phyloP scores from a whole-genome alignment of 345 rosid genomes.

The Moringa oleifera region DNA sequence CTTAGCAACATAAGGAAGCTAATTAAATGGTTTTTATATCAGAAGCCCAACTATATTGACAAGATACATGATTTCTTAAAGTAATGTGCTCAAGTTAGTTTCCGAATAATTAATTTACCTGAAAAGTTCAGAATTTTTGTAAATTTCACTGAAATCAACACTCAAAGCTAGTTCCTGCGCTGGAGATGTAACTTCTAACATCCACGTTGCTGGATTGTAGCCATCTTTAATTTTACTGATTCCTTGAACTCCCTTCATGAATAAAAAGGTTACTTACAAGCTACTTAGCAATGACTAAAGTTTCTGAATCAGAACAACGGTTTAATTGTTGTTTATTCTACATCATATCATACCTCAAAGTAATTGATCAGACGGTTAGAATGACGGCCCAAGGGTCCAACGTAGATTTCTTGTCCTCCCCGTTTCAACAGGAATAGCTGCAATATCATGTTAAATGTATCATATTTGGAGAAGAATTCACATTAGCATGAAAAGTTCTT shows the following conservation, averaged over 20 bases:
- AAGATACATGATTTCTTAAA: too few species aligned
- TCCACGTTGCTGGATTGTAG: slow-evolving; percentile 89
- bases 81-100: too few species aligned
- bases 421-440: slow-evolving; percentile 58
- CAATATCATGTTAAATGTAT: too few species aligned
- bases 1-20: too few species aligned
- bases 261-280: neutral
- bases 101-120: slow-evolving; percentile 41
- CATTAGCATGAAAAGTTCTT: too few species aligned
- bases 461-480: too few species aligned
- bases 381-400: slow-evolving; percentile 68
- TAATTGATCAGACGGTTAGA: slow-evolving; percentile 55
- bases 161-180: slow-evolving; percentile 59
- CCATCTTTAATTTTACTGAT: slow-evolving; percentile 58
- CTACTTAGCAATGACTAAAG: too few species aligned
- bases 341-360: slow-evolving; percentile 45
- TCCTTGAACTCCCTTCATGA: slow-evolving; percentile 29
- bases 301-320: neutral
- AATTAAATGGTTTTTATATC: too few species aligned
- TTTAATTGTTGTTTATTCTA: neutral
- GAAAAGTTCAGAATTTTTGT: slow-evolving; percentile 54
- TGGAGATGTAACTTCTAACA: slow-evolving; percentile 58
- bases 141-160: slow-evolving; percentile 51
- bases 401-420: slow-evolving; percentile 82
- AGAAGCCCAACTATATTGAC: too few species aligned